Base-by-base conservation (phyloP, 805 yeast species). In the Candida railenensis region DNA sequence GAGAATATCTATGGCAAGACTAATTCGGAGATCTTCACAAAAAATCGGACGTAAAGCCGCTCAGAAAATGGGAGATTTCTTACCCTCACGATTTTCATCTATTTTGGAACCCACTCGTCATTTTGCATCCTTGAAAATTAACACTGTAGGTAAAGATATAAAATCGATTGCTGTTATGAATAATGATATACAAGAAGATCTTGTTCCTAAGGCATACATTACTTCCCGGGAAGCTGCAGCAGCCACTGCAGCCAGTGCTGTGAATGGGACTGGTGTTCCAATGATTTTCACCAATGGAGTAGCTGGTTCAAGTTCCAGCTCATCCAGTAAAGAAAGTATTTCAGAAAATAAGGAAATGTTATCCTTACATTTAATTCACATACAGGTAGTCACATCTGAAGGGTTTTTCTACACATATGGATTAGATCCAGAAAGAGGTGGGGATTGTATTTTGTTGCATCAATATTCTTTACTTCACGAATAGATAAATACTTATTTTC, bases 81-180 rank as follows among this genome's bases (percentile, higher is more conserved):
- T 91, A 19, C 97, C 97, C 1, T 74, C 83, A 11, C 81, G 87
- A 45, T 82, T 91, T 34, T 81, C 89, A 9, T 87, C 96, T 2
- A 83, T 91, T 48, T 69, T 91, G 55, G 97, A 91, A 58, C 95
- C 97, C 12, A 81, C 87, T 19, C 77, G 99, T 51, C 96, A 91
- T 59, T 94, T 89, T 74, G 97, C 98, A 0, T 87, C 83, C 44
- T 74, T 92, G 53, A 90, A 88, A 61, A 76, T 92, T 18, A 67
- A 61, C 39, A 58, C 70, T n/a, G 49, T 59, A 19, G 64, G 66
- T 22, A 69, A 67, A 48, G 76, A 72, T 50, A 69, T 69, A 33
- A 69, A 67, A 48, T 61, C 80, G 48, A 56, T 71, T 48, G 71
- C 77, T 4, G 80, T 81, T 2, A 76, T 83, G 50, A 65, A 56